Percentiles rank a stretch among this genome's conserved stretches.
Conservation (phyloP, 305 asterid species). For the Fraxinus sp. region DNA sequence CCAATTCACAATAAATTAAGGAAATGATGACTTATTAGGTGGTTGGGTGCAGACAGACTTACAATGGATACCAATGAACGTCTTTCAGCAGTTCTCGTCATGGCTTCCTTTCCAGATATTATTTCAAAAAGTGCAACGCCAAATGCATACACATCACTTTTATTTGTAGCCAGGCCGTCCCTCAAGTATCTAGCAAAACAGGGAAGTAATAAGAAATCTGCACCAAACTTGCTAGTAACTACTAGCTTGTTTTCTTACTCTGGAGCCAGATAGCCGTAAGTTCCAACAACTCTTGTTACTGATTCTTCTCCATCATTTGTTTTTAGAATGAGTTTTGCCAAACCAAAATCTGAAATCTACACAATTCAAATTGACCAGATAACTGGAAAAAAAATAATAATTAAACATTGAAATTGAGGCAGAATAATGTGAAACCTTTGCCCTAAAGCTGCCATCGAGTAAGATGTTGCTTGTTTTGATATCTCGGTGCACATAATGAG, state of each 20-base stretch:
- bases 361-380: slow-evolving; percentile 27
- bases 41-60: slow-evolving; percentile 34
- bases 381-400: not conserved
- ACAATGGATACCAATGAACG: slow-evolving; percentile 86
- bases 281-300: slow-evolving; percentile 88
- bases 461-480: slow-evolving; percentile 90
- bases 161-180: slow-evolving; percentile 78
- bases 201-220: slow-evolving; percentile 17
- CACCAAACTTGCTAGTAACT: not conserved
- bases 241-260: slow-evolving; percentile 54
- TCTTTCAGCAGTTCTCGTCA: slow-evolving; percentile 75
- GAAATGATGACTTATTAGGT: not conserved
- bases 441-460: slow-evolving; percentile 79
- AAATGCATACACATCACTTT: slow-evolving; percentile 90
- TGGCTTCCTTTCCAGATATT: slow-evolving; percentile 87
- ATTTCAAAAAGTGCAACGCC: slow-evolving; percentile 87
- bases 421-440: slow-evolving; percentile 55
- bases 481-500: slow-evolving; percentile 95
- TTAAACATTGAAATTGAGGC: slow-evolving; percentile 6
- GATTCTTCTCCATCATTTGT: slow-evolving; percentile 83
- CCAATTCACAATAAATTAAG: not conserved
- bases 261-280: slow-evolving; percentile 92
- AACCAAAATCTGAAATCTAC: slow-evolving; percentile 93
- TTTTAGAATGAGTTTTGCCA: slow-evolving; percentile 80
- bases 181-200: slow-evolving; percentile 63